Evolutionary conservation across 192 early-diverging fungal genomes (phyloP).

Genomic region (Linnemannia schmuckeri): DNA sequence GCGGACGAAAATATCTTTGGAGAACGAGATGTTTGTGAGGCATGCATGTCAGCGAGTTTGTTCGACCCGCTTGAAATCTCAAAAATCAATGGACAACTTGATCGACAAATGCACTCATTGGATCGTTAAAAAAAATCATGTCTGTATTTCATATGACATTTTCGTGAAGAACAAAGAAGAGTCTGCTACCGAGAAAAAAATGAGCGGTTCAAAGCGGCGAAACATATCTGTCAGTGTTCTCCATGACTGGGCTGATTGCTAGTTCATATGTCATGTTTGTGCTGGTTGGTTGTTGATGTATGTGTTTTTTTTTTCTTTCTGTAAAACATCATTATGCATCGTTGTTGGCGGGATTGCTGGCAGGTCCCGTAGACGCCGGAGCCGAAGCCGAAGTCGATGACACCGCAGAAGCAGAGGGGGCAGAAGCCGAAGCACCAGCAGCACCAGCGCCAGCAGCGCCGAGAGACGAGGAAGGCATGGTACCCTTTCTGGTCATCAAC

Average conservation of each 20-base stretch:
- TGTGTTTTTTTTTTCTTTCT: constrained; percentile 9
- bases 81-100: no score
- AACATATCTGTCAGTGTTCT: not conserved
- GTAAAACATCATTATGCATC: constrained; percentile 22
- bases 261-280: not conserved
- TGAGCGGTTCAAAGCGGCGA: not conserved
- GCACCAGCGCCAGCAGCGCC: constrained; percentile 25
- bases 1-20: no score
- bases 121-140: constrained; percentile 4
- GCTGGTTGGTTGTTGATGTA: not conserved
- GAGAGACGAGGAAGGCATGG: constrained; percentile 19
- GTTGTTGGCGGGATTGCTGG: not conserved
- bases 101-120: no score
- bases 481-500: constrained; percentile 75
- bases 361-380: not conserved
- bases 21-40: no score
- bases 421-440: not conserved
- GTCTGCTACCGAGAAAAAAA: not conserved
- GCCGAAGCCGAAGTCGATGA: not conserved
- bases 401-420: no score
- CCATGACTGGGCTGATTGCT: not conserved
- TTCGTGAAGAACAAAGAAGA: not conserved
- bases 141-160: constrained; percentile 6
- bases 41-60: no score
- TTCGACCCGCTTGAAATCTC: no score